phyloP scores from a whole-genome alignment of 768 basidiomycete genomes.

The Boletus pseudo-olivaceus region DNA sequence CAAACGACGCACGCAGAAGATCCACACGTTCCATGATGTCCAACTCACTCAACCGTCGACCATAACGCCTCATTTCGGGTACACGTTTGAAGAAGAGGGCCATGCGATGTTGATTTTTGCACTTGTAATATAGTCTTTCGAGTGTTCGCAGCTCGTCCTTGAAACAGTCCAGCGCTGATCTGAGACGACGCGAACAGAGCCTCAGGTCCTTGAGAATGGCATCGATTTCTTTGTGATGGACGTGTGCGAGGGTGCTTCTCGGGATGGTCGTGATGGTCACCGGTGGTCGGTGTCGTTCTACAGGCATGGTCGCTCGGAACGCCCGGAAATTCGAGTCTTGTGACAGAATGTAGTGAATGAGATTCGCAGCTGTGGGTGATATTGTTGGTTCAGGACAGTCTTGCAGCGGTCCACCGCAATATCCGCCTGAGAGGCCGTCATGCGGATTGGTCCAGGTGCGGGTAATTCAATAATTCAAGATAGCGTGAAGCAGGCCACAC shows the following conservation, averaged over 20 bases:
- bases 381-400: not conserved
- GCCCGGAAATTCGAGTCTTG: not conserved
- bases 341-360: not conserved
- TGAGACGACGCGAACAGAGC: conserved; percentile 49
- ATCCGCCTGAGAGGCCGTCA: not conserved
- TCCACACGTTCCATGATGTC: conserved; percentile 22
- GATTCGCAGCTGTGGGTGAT: not conserved
- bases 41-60: conserved; percentile 18
- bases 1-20: conserved; percentile 26
- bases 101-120: conserved; percentile 61
- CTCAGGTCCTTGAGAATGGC: conserved; percentile 60
- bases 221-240: conserved; percentile 45
- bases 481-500: no score
- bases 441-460: no score
- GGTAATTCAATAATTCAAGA: no score
- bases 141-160: conserved; percentile 45
- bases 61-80: conserved; percentile 53
- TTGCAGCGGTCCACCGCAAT: no score
- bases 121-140: conserved; percentile 71
- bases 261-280: conserved; percentile 11
- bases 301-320: not conserved
- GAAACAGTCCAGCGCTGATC: conserved; percentile 34
- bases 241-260: conserved; percentile 17
- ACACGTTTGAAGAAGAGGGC: conserved; percentile 63
- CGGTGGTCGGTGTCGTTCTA: conserved; percentile 4